Percentiles rank a stretch among this genome's conserved stretches.
These are phyloP conservation scores for Citrus trifoliata DNA, from an alignment of 345 rosid genomes.

Conservation along the genomic window DNA sequence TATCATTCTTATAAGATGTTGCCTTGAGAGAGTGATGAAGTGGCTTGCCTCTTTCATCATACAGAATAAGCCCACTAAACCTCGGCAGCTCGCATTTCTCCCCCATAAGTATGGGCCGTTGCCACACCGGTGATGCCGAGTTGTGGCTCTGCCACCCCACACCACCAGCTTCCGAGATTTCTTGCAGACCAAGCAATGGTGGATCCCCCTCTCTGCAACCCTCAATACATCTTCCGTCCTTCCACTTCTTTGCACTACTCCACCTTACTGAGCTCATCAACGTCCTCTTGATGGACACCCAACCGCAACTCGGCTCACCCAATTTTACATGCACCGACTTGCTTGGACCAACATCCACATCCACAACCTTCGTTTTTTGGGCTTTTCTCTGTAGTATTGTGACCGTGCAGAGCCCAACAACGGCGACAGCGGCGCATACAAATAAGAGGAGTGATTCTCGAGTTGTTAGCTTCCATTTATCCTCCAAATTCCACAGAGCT, in stretches of 20 bases:
- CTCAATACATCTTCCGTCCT: conserved; percentile 21
- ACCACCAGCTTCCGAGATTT: conserved; percentile 9
- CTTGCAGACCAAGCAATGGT: conserved; percentile 26
- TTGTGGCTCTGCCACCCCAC: conserved; percentile 50
- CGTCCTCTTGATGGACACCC: conserved; percentile 43
- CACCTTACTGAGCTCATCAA: conserved; percentile 63
- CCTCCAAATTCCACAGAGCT: conserved; percentile 66
- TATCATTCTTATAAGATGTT: conserved; percentile 14
- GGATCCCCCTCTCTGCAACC: conserved; percentile 11
- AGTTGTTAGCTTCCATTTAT: conserved; percentile 60
- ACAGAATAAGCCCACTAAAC: conserved; percentile 75
- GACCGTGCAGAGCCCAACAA: conserved; percentile 43
- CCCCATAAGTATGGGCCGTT: conserved; percentile 84
- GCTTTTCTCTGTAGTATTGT: conserved; percentile 37
- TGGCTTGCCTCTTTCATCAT: conserved; percentile 55
- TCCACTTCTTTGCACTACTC: conserved; percentile 64
- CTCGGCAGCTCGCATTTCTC: conserved; percentile 79
- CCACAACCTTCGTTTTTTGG: conserved; percentile 25
- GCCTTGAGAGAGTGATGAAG: conserved; percentile 35
- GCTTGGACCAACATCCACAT: background rate
- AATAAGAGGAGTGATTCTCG: conserved; percentile 44
- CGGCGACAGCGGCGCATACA: conserved; percentile 37
- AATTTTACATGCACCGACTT: background rate
- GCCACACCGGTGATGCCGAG: conserved; percentile 69
- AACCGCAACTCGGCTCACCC: conserved; percentile 22